phyloP scores from a whole-genome alignment of 2,329 filamentous ascomycete genomes.

The Penicillium sp. region DNA sequence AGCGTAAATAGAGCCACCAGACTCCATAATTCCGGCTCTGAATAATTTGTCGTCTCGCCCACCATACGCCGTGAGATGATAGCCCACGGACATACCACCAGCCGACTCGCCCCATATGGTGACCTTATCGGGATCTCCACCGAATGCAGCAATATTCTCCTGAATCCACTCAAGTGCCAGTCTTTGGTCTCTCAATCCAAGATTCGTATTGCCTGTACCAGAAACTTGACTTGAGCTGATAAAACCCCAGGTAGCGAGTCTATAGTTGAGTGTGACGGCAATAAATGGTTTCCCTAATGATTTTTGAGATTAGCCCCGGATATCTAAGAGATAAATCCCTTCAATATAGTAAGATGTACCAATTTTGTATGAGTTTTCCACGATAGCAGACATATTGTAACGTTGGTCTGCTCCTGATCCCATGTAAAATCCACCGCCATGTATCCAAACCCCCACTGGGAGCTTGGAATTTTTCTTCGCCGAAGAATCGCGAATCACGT shows the following conservation, averaged over 20 bases:
- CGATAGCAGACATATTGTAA: constrained; percentile 67
- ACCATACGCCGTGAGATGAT: constrained; percentile 58
- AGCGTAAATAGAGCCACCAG: constrained; percentile 55
- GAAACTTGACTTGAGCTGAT: constrained; percentile 52
- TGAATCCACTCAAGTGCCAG: constrained; percentile 44
- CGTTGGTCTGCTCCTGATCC: constrained; percentile 58
- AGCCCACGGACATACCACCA: constrained; percentile 55
- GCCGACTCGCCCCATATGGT: constrained; percentile 63
- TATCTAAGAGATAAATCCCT: too few species aligned
- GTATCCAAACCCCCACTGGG: constrained; percentile 66
- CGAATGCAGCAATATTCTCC: constrained; percentile 41
- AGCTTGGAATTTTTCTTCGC: constrained; percentile 47
- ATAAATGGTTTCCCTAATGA: constrained; percentile 54
- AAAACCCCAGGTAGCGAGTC: constrained; percentile 59
- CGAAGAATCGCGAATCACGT: constrained; percentile 58
- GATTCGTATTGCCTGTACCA: constrained; percentile 55
- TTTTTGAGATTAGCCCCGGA: background rate
- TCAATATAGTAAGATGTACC: constrained; percentile 22
- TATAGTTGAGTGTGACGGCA: constrained; percentile 60
- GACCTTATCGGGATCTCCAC: constrained; percentile 39
- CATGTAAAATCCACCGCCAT: constrained; percentile 59
- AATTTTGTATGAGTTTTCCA: constrained; percentile 57
- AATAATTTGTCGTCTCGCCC: constrained; percentile 61
- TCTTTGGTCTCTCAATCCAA: constrained; percentile 54
- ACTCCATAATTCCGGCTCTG: constrained; percentile 56